A percentile compares a stretch with the other conserved stretches of the same genome.
phyloP scores from a whole-genome alignment of 2,329 filamentous ascomycete species.

The Cordyceps militaris region DNA sequence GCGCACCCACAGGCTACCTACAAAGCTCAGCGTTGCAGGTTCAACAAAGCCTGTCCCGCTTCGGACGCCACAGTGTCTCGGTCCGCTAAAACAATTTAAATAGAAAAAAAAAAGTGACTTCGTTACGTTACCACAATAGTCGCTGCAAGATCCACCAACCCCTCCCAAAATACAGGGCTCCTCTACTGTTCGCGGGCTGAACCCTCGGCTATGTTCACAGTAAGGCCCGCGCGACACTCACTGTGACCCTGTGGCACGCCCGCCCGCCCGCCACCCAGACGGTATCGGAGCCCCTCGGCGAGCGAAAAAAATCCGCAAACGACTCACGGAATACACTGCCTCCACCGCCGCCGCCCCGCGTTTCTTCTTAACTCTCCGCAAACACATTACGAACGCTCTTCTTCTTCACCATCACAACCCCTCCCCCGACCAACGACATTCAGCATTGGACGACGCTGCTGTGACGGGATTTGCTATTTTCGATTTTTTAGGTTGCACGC shows the following conservation, averaged over 20 bases:
- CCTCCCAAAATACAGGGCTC: neutral
- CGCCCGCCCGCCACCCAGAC: neutral
- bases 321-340: neutral
- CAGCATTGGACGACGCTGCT: neutral
- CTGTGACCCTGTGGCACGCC: neutral
- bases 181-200: neutral
- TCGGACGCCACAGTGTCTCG: neutral
- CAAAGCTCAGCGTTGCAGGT: too few species aligned
- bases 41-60: too few species aligned
- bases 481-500: neutral
- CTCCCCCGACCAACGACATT: neutral
- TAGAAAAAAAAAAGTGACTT: neutral
- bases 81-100: neutral
- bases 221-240: neutral
- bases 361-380: constrained; percentile 4
- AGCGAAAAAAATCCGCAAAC: constrained; percentile 11
- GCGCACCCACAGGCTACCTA: too few species aligned
- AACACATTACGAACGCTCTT: constrained; percentile 2
- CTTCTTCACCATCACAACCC: neutral
- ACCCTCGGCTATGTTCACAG: neutral
- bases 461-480: neutral
- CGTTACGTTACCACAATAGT: neutral
- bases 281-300: constrained; percentile 13
- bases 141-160: neutral
- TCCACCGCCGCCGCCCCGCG: constrained; percentile 12